Evolutionary conservation across 2,329 filamentous ascomycete genomes (phyloP), one percentile per base, ranked within the genome.

Genomic region (Dothideomycetes sp.): DNA sequence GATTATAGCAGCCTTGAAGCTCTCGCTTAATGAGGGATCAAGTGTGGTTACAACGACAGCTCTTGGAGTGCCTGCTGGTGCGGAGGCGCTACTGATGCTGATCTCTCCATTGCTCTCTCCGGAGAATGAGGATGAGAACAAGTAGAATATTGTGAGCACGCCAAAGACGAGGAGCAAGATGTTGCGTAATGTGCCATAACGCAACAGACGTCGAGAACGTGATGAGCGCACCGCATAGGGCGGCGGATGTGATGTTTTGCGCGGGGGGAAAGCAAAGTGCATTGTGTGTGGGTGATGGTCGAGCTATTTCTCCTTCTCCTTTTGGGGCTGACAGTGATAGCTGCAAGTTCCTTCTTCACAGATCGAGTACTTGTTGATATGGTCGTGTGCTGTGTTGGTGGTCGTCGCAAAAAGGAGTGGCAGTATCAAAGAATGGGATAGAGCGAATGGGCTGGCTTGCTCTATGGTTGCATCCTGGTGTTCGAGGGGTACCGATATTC

Each of bases 211-310:
- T 15, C 11, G 31, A 41, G 73, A 62, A 47, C 69, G 64, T 53
- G 76, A 65, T 50, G 73, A 70, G 53, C 77, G 71, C 31, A 73
- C 70, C 49, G 71, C 71, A 63, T 84, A 89, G 15, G 81, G 80
- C 50, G 81, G 75, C 49, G 84, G 76, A 56, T 84, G 78, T 48
- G 83, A 88, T 55, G 75, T 78, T 65, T 89, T 93, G 61, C 86
- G 81, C 54, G 84, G 76, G 31, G 86, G 87, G 53, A 93, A 78
- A 48, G 87, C 85, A 70, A 87, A 86, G 62, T 94, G 87, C 87
- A 94, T 91, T n/a, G n/a, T n/a, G n/a, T n/a, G n/a, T n/a, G n/a
- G n/a, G n/a, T n/a, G n/a, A n/a, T n/a, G n/a, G n/a, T n/a, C n/a
- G n/a, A n/a, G n/a, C n/a, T n/a, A n/a, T n/a, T n/a, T n/a, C n/a